Conservation (phyloP, 2,329 filamentous ascomycete species). For the Trichoderma guizhouense region DNA sequence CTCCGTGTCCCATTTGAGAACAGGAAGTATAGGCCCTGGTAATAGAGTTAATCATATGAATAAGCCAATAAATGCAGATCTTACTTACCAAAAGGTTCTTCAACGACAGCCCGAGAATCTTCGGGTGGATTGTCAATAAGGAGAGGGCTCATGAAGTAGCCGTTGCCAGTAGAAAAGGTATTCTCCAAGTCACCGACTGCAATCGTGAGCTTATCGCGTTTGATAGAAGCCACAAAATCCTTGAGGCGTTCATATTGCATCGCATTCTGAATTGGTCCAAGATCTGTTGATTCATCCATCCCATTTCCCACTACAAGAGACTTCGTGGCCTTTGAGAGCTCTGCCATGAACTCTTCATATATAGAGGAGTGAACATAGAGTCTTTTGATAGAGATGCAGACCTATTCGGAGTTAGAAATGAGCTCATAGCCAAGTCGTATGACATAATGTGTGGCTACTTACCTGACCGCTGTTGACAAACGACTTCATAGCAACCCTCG, state of each 20-base stretch:
- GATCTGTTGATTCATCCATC: slow-evolving; percentile 16
- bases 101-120: slow-evolving; percentile 31
- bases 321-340: slow-evolving; percentile 26
- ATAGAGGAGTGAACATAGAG: slow-evolving; percentile 57
- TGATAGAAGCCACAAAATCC: slow-evolving; percentile 25
- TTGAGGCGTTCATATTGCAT: slow-evolving; percentile 47
- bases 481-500: slow-evolving; percentile 28
- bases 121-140: slow-evolving; percentile 32
- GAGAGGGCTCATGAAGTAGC: slow-evolving; percentile 86
- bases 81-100: slow-evolving; percentile 34
- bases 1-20: slow-evolving; percentile 30
- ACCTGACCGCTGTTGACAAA: slow-evolving; percentile 48
- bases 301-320: slow-evolving; percentile 44
- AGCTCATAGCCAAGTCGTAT: background rate
- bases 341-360: slow-evolving; percentile 51
- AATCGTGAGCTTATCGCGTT: slow-evolving; percentile 28
- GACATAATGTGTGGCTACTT: background rate
- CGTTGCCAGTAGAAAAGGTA: slow-evolving; percentile 54
- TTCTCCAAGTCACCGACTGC: slow-evolving; percentile 32
- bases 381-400: slow-evolving; percentile 57
- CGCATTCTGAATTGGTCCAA: slow-evolving; percentile 57
- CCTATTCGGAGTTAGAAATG: slow-evolving; percentile 19
- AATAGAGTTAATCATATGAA: background rate
- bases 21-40: slow-evolving; percentile 28
- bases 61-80: background rate